These are phyloP conservation scores for Phoenix dactylifera DNA, from an alignment of 176 grass and related monocot species.

Conservation along the genomic window DNA sequence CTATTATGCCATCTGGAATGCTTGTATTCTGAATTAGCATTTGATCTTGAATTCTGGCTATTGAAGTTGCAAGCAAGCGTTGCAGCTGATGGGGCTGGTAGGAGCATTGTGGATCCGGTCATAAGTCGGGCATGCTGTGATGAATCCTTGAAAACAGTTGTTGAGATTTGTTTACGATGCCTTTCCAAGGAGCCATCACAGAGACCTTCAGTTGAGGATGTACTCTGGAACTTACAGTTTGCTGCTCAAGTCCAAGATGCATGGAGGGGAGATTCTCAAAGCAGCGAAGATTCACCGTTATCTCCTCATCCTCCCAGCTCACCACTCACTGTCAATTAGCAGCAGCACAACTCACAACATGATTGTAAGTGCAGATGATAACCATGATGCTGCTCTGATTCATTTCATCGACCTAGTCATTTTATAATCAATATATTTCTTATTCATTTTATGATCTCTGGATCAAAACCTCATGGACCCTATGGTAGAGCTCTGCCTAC, in stretches of 20 bases:
- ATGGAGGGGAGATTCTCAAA: conserved; percentile 47
- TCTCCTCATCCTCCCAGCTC: conserved; percentile 23
- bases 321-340: neutral
- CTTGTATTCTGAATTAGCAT: neutral
- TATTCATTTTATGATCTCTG: no score
- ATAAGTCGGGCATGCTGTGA: conserved; percentile 61
- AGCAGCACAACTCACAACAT: no score
- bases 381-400: no score
- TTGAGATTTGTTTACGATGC: conserved; percentile 83
- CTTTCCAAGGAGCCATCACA: conserved; percentile 63
- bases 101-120: conserved; percentile 46
- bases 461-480: no score
- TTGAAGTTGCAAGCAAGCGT: conserved; percentile 63
- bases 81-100: conserved; percentile 37
- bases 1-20: neutral
- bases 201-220: conserved; percentile 82
- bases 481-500: no score
- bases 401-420: no score
- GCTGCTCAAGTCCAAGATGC: conserved; percentile 81
- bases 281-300: conserved; percentile 47
- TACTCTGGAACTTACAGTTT: conserved; percentile 97
- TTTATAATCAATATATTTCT: no score
- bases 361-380: no score
- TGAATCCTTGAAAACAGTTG: conserved; percentile 68
- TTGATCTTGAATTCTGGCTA: conserved; percentile 7